Base-by-base conservation (phyloP, 2,329 filamentous ascomycete species). In the Thielaviopsis euricoi region DNA sequence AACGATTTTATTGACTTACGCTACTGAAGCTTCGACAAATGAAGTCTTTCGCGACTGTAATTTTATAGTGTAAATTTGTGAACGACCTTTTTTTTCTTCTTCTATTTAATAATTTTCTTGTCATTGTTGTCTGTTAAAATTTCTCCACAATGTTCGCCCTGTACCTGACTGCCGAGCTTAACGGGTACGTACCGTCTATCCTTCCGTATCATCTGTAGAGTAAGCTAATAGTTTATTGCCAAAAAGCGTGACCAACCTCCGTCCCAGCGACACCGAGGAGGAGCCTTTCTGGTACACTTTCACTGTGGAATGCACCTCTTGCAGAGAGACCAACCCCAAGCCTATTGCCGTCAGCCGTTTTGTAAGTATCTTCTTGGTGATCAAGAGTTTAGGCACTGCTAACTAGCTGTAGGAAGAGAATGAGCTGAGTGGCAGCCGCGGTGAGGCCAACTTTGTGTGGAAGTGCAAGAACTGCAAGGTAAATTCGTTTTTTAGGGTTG, bases 391-490 rank as follows among this genome's bases (percentile, higher is more conserved):
- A 12, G 17, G 22, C 22, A 10, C 13, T 15, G 25, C 51, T 53
- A 9, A 52, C 46, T 37, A 33, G 1, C n/a, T 56, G 2, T 62
- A 95, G 89, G 91, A 97, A 68, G 79, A 76, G 66, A 90, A 94
- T 67, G 89, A 96, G 63, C 83, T 96, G 70, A 93, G 88, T 62
- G 90, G 90, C 40, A 96, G 90, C 70, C 81, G 89, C 66, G 93
- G 93, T 63, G 90, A 97, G 71, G 93, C 93, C 61, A 97, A 97
- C 71, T 98, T 98, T 71, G 93, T 98, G n/a, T 98, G 93, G 91
- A 90, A 83, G 70, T 98, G 93, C 79, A 95, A 94, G 72, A 91
- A 93, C 68, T 98, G 93, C 83, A 94, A 93, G 81, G 89, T 93
- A 64, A 29, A 72, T 40, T 46, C 26, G 40, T 29, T 19, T 51